Percentiles rank a stretch among this genome's conserved stretches.
Evolutionary conservation across 139 green algal species (phyloP).

Genomic region (Chlorella vulgaris): DNA sequence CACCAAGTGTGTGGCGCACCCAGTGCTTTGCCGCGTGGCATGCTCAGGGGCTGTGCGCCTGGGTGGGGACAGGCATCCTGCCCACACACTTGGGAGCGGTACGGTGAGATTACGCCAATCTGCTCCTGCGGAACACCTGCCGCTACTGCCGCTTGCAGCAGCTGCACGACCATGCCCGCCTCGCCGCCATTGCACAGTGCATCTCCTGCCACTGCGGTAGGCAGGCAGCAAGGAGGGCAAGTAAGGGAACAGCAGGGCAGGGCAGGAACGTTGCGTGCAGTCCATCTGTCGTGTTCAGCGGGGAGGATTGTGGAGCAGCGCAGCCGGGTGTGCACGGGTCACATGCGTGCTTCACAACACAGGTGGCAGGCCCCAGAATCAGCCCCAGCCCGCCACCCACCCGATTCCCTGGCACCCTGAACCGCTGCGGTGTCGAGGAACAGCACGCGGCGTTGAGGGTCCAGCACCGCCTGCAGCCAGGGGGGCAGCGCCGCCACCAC

Average conservation of each 20-base stretch:
- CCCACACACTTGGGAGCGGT: conserved; percentile 69
- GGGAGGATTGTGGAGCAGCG: no score
- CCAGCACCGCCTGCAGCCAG: conserved; percentile 53
- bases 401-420: conserved; percentile 37
- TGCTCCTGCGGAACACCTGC: conserved; percentile 51
- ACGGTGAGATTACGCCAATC: conserved; percentile 88
- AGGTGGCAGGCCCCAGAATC: neutral
- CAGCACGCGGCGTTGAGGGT: conserved; percentile 65
- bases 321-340: no score
- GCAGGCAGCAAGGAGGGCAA: neutral
- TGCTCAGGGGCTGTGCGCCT: neutral
- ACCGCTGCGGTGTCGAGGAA: conserved; percentile 82
- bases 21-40: neutral
- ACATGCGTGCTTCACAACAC: neutral
- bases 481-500: neutral
- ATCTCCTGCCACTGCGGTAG: conserved; percentile 29
- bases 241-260: neutral
- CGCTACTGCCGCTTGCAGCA: conserved; percentile 59
- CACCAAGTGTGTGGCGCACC: no score
- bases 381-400: neutral
- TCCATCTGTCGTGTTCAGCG: no score
- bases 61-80: neutral
- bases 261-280: neutral
- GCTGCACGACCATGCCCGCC: conserved; percentile 51
- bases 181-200: conserved; percentile 70